Conservation (phyloP, 805 yeast genomes). For the Kregervanrija fluxuum region DNA sequence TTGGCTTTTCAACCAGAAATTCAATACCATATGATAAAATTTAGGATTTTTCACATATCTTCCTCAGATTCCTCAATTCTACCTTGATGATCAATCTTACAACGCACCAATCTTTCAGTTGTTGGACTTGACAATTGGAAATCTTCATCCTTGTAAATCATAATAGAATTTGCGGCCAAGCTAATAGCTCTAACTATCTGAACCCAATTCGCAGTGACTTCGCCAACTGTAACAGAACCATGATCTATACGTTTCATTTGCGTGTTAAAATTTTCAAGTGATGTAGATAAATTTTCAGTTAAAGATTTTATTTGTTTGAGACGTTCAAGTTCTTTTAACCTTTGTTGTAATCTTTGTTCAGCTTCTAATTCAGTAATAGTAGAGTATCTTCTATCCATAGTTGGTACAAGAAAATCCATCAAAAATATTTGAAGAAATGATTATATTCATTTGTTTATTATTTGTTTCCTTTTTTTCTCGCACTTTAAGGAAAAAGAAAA, state of each 20-base stretch:
- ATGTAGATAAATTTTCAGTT: constrained; percentile 37
- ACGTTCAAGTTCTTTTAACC: constrained; percentile 43
- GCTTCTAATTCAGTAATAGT: constrained; percentile 13
- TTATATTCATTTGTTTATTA: neutral
- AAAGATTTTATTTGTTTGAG: constrained; percentile 40
- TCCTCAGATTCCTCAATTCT: constrained; percentile 22
- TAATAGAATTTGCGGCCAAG: constrained; percentile 48
- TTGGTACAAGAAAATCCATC: neutral
- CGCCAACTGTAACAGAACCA: constrained; percentile 55
- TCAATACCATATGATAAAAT: no score
- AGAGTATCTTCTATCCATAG: constrained; percentile 11
- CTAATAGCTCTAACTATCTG: constrained; percentile 53
- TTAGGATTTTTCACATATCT: neutral
- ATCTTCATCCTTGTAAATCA: constrained; percentile 36
- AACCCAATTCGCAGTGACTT: constrained; percentile 59
- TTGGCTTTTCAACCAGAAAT: no score
- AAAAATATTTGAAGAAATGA: neutral
- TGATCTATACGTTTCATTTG: constrained; percentile 42
- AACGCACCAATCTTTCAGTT: constrained; percentile 62
- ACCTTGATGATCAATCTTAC: constrained; percentile 36
- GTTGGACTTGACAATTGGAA: constrained; percentile 37
- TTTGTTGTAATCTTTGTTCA: constrained; percentile 30
- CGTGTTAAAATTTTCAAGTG: constrained; percentile 41
- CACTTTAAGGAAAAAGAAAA: no score
- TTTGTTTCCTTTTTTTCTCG: no score